phyloP scores from a whole-genome alignment of 192 early-diverging fungal species.

The Backusella australiensis region DNA sequence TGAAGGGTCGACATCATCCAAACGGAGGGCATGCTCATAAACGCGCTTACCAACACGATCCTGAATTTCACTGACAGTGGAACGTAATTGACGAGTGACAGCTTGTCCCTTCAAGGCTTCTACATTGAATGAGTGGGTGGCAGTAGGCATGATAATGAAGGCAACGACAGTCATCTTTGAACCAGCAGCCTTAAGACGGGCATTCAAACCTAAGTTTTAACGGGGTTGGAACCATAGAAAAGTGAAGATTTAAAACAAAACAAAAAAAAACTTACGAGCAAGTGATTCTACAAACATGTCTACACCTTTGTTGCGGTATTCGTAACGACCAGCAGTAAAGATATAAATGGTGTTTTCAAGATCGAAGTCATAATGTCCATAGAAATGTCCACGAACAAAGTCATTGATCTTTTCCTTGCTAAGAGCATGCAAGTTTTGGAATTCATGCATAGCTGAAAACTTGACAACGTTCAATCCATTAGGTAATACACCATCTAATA shows the following conservation, averaged over 20 bases:
- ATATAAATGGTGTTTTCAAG: conserved; percentile 96
- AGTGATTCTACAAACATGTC: conserved; percentile 97
- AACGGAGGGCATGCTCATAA: conserved; percentile 79
- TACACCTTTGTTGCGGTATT: conserved; percentile 98
- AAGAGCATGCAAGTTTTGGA: conserved; percentile 95
- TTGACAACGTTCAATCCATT: conserved; percentile 97
- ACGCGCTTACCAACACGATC: conserved; percentile 80
- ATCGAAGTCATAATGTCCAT: conserved; percentile 96
- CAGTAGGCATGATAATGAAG: conserved; percentile 93
- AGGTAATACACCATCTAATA: conserved; percentile 87
- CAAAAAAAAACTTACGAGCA: conserved; percentile 60
- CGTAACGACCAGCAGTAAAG: conserved; percentile 97
- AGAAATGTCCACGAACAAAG: conserved; percentile 98
- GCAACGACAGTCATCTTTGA: conserved; percentile 93
- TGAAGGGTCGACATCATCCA: conserved; percentile 67
- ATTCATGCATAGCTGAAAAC: conserved; percentile 96
- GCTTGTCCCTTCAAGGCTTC: conserved; percentile 97
- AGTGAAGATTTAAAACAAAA: not conserved
- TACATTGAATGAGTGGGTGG: conserved; percentile 89
- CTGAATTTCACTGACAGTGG: conserved; percentile 86
- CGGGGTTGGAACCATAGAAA: not conserved
- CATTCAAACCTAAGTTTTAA: conserved; percentile 67
- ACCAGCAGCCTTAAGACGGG: conserved; percentile 73
- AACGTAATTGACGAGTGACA: conserved; percentile 90
- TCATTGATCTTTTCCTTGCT: conserved; percentile 94